Conservation (phyloP, 805 yeast genomes). For the Lipomyces japonicus region DNA sequence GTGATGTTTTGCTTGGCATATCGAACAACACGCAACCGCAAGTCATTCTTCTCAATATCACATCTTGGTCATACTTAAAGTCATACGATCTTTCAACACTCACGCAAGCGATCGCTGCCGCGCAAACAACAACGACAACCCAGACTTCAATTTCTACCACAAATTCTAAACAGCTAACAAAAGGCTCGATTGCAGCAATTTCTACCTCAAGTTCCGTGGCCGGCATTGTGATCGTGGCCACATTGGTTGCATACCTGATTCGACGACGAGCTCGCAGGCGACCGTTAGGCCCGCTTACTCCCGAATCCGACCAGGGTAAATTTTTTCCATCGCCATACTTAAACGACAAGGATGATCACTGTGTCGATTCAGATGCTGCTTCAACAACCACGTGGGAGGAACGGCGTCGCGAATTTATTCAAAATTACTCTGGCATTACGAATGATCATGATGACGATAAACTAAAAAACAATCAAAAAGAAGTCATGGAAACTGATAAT, state of each 20-base stretch:
- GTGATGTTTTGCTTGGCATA: slow-evolving; percentile 32
- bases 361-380: slow-evolving; percentile 1
- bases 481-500: not conserved
- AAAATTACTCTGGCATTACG: slow-evolving; percentile 11
- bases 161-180: slow-evolving; percentile 29
- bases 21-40: slow-evolving; percentile 7
- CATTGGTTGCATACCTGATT: slow-evolving; percentile 35
- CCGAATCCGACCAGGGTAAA: slow-evolving; percentile 19
- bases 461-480: no score
- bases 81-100: slow-evolving; percentile 9
- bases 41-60: slow-evolving; percentile 11
- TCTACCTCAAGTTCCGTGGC: slow-evolving; percentile 47
- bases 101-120: slow-evolving; percentile 13
- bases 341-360: slow-evolving; percentile 1
- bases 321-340: slow-evolving; percentile 11
- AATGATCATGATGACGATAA: no score
- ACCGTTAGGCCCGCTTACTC: slow-evolving; percentile 23
- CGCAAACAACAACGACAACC: slow-evolving; percentile 31
- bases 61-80: slow-evolving; percentile 16
- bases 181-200: slow-evolving; percentile 44
- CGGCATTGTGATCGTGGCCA: slow-evolving; percentile 37
- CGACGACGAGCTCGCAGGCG: slow-evolving; percentile 30
- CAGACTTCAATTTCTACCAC: slow-evolving; percentile 12
- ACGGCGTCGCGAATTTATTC: slow-evolving; percentile 13
- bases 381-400: slow-evolving; percentile 21